Conservation (phyloP, 805 yeast species). For the Hanseniaspora guilliermondii region DNA sequence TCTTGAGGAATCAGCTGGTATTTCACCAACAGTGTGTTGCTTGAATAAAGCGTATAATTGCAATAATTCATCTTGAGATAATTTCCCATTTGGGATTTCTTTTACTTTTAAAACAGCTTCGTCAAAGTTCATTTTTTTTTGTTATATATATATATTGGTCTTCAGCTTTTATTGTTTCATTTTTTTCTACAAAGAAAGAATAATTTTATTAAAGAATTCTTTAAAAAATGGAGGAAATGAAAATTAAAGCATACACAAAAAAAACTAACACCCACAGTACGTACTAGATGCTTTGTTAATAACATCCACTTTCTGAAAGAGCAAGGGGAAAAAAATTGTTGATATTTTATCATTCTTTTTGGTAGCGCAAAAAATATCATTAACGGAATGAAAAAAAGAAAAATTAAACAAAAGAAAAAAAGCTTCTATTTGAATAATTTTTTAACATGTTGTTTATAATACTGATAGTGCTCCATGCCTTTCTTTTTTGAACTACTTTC, state of each 20-base stretch:
- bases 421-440: neutral
- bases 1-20: slow-evolving; percentile 50
- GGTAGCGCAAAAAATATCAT: neutral
- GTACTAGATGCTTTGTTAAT: neutral
- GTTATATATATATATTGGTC: neutral
- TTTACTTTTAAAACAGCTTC: slow-evolving; percentile 45
- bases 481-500: neutral
- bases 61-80: slow-evolving; percentile 76
- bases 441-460: neutral
- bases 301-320: neutral
- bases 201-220: too few relatives aligned
- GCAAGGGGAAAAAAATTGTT: too few relatives aligned
- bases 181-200: neutral
- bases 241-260: too few relatives aligned
- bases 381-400: neutral
- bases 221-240: too few relatives aligned
- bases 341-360: too few relatives aligned
- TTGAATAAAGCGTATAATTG: slow-evolving; percentile 84
- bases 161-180: neutral
- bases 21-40: slow-evolving; percentile 96
- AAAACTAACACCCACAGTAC: neutral
- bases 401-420: neutral
- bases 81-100: slow-evolving; percentile 67
- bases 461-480: neutral
- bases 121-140: slow-evolving; percentile 24